Percentiles rank a stretch among this genome's conserved stretches.
Evolutionary conservation across 2,329 filamentous ascomycete species (phyloP).

Genomic region (Monilinia fructicola): DNA sequence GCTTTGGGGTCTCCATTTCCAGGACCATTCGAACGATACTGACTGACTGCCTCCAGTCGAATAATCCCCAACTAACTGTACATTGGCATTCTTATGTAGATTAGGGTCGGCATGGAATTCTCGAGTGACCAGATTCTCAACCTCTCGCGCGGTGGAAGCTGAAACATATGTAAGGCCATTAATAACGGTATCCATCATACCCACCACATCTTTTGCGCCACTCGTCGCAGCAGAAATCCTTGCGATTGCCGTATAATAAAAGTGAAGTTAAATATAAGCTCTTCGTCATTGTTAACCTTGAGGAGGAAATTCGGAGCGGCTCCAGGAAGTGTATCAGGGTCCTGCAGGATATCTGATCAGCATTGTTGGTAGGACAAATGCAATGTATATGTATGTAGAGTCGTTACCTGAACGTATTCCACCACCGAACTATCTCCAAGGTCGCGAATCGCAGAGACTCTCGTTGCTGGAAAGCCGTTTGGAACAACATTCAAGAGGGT

Average conservation of each 20-base stretch:
- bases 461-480: conserved; percentile 82
- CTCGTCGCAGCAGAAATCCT: conserved; percentile 44
- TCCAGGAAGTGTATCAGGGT: conserved; percentile 63
- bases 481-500: conserved; percentile 75
- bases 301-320: conserved; percentile 73
- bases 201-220: conserved; percentile 51
- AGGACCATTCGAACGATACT: conserved; percentile 89
- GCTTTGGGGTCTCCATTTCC: conserved; percentile 96
- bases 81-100: conserved; percentile 94
- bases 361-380: conserved; percentile 21
- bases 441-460: conserved; percentile 71
- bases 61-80: conserved; percentile 91
- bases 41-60: conserved; percentile 78
- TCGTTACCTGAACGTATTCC: conserved; percentile 84
- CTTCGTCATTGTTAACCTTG: conserved; percentile 85
- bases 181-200: conserved; percentile 69
- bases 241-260: conserved; percentile 69
- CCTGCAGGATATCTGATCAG: conserved; percentile 52
- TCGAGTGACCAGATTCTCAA: conserved; percentile 89
- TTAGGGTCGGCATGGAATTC: conserved; percentile 98
- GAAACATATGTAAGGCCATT: conserved; percentile 91
- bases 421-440: conserved; percentile 71
- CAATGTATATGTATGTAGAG: conserved; percentile 25
- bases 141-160: conserved; percentile 78
- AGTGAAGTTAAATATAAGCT: conserved; percentile 88